Evolutionary conservation across 441 rosid genomes (phyloP).

Genomic region (Croton laevigatus): DNA sequence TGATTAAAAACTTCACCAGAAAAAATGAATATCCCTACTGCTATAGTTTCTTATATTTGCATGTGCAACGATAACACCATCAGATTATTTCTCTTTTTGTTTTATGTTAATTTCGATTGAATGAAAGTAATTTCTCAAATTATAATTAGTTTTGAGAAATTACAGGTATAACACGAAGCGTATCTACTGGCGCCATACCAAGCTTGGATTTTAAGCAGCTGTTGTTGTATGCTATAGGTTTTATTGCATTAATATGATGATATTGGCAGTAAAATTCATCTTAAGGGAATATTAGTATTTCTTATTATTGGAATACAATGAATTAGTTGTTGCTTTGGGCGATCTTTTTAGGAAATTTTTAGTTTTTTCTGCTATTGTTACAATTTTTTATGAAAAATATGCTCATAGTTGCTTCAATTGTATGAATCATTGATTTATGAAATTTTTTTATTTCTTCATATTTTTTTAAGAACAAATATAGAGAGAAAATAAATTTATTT

Average conservation of each 20-base stretch:
- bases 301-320: background rate
- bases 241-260: background rate
- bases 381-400: too few relatives aligned
- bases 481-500: too few relatives aligned
- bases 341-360: background rate
- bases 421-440: too few relatives aligned
- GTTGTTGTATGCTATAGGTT: background rate
- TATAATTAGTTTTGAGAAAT: background rate
- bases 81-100: slow-evolving; percentile 32
- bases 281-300: background rate
- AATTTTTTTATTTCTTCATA: too few relatives aligned
- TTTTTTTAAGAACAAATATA: too few relatives aligned
- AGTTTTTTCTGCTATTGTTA: background rate
- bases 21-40: too few relatives aligned
- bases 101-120: background rate
- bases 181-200: slow-evolving; percentile 95
- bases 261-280: too few relatives aligned
- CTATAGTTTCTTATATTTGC: too few relatives aligned
- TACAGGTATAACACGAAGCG: slow-evolving; percentile 91
- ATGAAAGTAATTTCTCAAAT: background rate
- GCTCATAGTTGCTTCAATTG: too few relatives aligned
- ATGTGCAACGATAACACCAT: slow-evolving; percentile 83
- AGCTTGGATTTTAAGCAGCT: slow-evolving; percentile 80
- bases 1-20: too few relatives aligned
- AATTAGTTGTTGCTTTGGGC: background rate